Percentiles rank a stretch among this genome's conserved stretches.
These are phyloP conservation scores for Zalerion maritima DNA, from an alignment of 495 filamentous ascomycete genomes.

Conservation along the genomic window DNA sequence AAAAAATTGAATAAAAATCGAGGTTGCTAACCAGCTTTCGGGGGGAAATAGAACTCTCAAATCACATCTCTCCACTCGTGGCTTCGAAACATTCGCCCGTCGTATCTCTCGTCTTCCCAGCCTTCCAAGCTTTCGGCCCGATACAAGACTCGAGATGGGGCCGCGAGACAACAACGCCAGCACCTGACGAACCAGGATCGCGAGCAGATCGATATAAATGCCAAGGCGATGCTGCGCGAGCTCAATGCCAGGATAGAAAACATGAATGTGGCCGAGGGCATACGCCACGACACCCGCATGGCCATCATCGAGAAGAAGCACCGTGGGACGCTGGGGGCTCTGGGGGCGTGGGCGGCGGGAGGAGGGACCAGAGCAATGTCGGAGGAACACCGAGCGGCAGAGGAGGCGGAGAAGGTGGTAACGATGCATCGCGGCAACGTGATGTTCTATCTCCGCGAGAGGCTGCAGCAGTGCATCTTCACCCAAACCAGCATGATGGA, in stretches of 20 bases:
- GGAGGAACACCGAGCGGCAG: conserved; percentile 51
- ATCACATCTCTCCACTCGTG: conserved; percentile 61
- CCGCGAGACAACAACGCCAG: conserved; percentile 20
- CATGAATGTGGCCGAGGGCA: conserved; percentile 65
- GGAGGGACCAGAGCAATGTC: conserved; percentile 25
- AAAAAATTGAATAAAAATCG: conserved; percentile 3
- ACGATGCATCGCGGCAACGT: conserved; percentile 61
- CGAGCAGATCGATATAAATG: conserved; percentile 70
- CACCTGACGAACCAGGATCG: conserved; percentile 52
- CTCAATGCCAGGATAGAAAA: conserved; percentile 61
- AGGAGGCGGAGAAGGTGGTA: conserved; percentile 46
- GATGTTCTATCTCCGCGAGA: conserved; percentile 61
- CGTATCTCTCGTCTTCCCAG: conserved; percentile 71
- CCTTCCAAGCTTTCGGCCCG: conserved; percentile 31
- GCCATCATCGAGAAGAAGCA: conserved; percentile 56
- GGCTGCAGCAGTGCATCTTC: conserved; percentile 57
- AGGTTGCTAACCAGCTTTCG: conserved; percentile 3
- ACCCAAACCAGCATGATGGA: conserved; percentile 87
- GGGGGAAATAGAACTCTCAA: conserved; percentile 74
- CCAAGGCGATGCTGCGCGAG: conserved; percentile 69
- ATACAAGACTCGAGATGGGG: conserved; percentile 13
- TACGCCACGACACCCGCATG: conserved; percentile 58
- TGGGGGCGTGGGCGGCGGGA: conserved; percentile 64
- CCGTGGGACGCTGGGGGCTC: conserved; percentile 37
- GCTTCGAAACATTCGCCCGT: conserved; percentile 67